Conservation (phyloP, 2,329 filamentous ascomycete species). For the Drechslera avenae region DNA sequence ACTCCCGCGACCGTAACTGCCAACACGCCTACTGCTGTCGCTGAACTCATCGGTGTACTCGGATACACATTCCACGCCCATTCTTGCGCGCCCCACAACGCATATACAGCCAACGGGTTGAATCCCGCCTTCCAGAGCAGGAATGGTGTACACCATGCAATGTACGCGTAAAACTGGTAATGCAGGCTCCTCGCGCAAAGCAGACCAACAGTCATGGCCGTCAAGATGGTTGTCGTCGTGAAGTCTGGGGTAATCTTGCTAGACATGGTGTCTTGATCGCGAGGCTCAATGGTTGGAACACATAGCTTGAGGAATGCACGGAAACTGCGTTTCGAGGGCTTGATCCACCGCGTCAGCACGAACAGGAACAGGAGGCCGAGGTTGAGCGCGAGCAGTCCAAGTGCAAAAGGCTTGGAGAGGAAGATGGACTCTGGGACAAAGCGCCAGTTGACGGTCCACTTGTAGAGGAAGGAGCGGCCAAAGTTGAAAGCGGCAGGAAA, state of each 20-base stretch:
- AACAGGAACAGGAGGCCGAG: conserved; percentile 69
- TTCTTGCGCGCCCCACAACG: conserved; percentile 78
- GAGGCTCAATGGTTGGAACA: conserved; percentile 47
- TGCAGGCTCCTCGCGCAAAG: conserved; percentile 87
- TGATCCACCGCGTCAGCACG: conserved; percentile 71
- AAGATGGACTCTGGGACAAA: conserved; percentile 88
- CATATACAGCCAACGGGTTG: conserved; percentile 69
- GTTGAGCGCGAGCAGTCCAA: conserved; percentile 70
- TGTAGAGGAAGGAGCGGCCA: conserved; percentile 87
- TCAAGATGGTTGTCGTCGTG: conserved; percentile 76
- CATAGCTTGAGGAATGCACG: conserved; percentile 60
- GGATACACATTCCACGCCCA: conserved; percentile 95
- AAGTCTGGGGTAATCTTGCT: conserved; percentile 70
- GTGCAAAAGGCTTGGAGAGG: conserved; percentile 71
- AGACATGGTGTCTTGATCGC: conserved; percentile 62
- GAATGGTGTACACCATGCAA: conserved; percentile 87
- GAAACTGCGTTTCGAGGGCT: conserved; percentile 66
- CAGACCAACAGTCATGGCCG: conserved; percentile 77
- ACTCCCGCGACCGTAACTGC: conserved; percentile 67
- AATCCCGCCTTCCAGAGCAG: conserved; percentile 79
- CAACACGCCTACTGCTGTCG: conserved; percentile 72
- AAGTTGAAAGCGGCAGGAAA: conserved; percentile 86
- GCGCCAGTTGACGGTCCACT: conserved; percentile 99
- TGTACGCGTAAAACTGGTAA: conserved; percentile 94
- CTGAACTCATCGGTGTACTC: conserved; percentile 70